Base-by-base conservation (phyloP, 2,329 filamentous ascomycete species). In the Rutstroemia sp. region DNA sequence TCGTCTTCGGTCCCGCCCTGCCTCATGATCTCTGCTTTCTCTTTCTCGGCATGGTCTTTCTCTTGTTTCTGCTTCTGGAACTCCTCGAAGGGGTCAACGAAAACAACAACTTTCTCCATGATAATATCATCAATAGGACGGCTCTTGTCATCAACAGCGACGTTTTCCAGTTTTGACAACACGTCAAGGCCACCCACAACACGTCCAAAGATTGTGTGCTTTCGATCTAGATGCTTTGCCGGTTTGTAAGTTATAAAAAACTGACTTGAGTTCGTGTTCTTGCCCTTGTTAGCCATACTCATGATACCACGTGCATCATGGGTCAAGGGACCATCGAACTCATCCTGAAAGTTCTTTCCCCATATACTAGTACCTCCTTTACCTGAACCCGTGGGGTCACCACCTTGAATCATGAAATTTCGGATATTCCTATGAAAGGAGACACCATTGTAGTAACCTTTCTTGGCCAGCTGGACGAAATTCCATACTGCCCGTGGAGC, bases 241-340 rank as follows among this genome's bases (percentile, higher is more conserved):
- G 88, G 78, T 51, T 89, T 86, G 71, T 99, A 99, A 0, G 87
- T 89, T 68, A 99, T 88, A 76, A 97, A 99, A 69, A 86, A 99
- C 72, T 99, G 94, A 64, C 84, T 89, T 8, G 89, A 94, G 73
- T 99, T 99, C 21, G 92, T 97, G 68, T 96, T 92, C 69, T 96
- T 96, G 57, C 94, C 94, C 70, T 99, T 99, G 73, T 99, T 99
- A 42, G 94, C 94, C 94, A 99, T 99, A 63, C 87, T 91, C 25
- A 95, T 69, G 0, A 92, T 81, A 12, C 94, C 94, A 27, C 92
- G 79, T 0, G 79, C 75, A 67, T 90, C 87, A 66, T 99, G 94
- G n/a, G 86, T 87, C 42, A 91, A 72, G 0, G 92, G 90, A 0
- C 92, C 91, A 16, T 96, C 91, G 60, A 97, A 87, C 69, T 99